Conservation (phyloP, 257 asterid genomes). For the Hygrophila difformis region DNA sequence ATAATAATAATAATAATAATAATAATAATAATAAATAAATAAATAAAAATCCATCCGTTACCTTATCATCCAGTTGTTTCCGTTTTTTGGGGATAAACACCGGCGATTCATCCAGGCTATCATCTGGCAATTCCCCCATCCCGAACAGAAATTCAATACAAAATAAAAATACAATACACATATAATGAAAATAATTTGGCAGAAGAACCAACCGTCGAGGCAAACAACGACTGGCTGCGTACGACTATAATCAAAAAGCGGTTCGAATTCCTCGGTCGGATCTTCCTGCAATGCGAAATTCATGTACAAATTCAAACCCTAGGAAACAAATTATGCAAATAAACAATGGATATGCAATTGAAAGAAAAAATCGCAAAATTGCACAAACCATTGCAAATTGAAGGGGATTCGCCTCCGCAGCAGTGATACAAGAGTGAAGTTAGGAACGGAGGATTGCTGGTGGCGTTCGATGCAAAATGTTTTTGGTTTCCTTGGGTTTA, state of each 20-base stretch:
- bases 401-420: too few species aligned
- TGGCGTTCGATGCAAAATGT: too few species aligned
- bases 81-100: slow-evolving; percentile 37
- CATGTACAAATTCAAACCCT: slow-evolving; percentile 16
- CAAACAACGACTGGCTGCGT: slow-evolving; percentile 51
- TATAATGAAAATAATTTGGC: not conserved
- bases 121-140: slow-evolving; percentile 41
- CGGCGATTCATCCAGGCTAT: slow-evolving; percentile 43
- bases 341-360: too few species aligned
- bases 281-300: slow-evolving; percentile 40
- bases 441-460: too few species aligned
- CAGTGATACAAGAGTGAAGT: too few species aligned
- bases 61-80: slow-evolving; percentile 33
- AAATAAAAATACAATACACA: not conserved
- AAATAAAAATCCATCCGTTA: slow-evolving; percentile 17
- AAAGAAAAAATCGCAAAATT: too few species aligned
- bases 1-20: too few species aligned
- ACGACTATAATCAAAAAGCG: slow-evolving; percentile 89
- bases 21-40: too few species aligned
- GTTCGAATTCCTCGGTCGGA: slow-evolving; percentile 69
- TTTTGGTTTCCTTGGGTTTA: too few species aligned
- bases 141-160: slow-evolving; percentile 3
- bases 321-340: too few species aligned
- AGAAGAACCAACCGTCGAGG: slow-evolving; percentile 44
- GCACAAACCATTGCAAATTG: too few species aligned